phyloP scores from a whole-genome alignment of 306 rosid species.

The Leucaena leucocephala region DNA sequence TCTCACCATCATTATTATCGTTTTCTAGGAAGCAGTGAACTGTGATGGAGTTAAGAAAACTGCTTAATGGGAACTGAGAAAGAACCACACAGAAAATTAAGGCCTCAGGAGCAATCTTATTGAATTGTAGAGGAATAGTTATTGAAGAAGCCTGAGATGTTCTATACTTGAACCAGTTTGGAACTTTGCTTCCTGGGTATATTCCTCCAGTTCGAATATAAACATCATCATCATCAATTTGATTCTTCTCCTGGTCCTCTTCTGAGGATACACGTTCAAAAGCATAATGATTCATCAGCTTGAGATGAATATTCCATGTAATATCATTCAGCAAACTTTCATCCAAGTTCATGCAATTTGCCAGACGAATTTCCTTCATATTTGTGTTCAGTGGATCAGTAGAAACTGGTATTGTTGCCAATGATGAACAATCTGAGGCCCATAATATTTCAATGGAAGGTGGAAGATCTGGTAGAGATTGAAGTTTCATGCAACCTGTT shows the following conservation, averaged over 20 bases:
- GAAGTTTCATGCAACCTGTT: background rate
- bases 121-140: background rate
- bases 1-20: background rate
- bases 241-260: background rate
- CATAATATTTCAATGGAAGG: background rate
- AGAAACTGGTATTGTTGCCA: background rate
- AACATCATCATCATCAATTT: background rate
- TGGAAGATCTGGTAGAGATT: conserved; percentile 5
- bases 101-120: background rate
- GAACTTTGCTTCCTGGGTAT: conserved; percentile 12
- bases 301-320: background rate
- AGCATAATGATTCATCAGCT: background rate
- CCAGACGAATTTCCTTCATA: background rate
- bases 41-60: background rate
- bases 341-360: conserved; percentile 8
- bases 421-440: background rate
- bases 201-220: background rate
- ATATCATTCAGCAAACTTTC: background rate
- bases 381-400: background rate
- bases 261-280: background rate
- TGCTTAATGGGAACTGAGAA: background rate
- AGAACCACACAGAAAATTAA: conserved; percentile 12
- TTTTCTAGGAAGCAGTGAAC: background rate
- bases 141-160: conserved; percentile 10
- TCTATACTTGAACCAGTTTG: background rate